Evolutionary conservation across 2,329 filamentous ascomycete species (phyloP), one percentile per base, ranked within the genome.

Genomic region (Coniochaeta prunicola): DNA sequence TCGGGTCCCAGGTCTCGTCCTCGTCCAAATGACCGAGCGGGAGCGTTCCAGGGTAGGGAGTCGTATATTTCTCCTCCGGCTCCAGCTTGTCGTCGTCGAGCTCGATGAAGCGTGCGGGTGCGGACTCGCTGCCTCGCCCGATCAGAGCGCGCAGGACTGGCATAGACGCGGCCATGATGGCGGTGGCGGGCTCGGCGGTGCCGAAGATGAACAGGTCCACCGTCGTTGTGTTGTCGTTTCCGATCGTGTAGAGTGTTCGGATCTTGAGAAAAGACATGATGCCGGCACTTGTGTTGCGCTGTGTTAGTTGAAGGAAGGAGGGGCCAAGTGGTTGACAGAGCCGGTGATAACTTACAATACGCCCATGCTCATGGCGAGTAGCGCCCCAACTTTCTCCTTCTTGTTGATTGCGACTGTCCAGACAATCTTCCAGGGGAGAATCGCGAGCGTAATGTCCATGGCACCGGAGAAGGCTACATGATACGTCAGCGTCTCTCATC

Each of bases 241-340:
- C 5, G 79, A 71, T 9, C 82, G 76, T 7, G 77, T 80, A 12
- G 82, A 80, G 10, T 97, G 80, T 60, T 87, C 84, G 60, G 85
- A 85, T 56, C 93, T 85, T 57, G 93, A 89, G 57, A 24, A 24
- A 97, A 78, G 12, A 88, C 88, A 0, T 90, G 89, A 59, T 59
- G 45, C 45, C 45, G 4, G 90, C 89, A 59, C 90, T n/a, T 87
- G 59, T 87, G 87, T 62, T 93, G 83, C 80, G 80, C 57, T 79
- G 82, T n/a, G 90, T 85, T 33, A 96, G 80, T 58, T 78, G 80
- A 64, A 76, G 73, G 6, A 76, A 77, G 60, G 80, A 74, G 5
- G 80, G 76, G 36, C n/a, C n/a, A n/a, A n/a, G 87, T 69, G 17
- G 21, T 40, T 67, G 65, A 30, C 69, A 79, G 80, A 86, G n/a